phyloP scores from a whole-genome alignment of 371 early-diverging fungal species.

The Saksenaea oblongispora region DNA sequence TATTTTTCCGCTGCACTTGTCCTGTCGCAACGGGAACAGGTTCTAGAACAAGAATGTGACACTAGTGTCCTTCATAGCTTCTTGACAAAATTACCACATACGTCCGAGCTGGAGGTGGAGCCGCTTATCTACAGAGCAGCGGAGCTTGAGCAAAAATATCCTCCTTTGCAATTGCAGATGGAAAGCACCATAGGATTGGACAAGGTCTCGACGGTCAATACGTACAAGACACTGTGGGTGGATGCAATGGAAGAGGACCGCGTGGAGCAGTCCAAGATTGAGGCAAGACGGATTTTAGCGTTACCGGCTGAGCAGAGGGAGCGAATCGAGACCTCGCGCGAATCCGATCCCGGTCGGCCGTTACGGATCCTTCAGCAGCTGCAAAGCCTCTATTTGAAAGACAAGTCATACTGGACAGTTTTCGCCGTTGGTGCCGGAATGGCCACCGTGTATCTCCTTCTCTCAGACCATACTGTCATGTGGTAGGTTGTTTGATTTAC shows the following conservation, averaged over 20 bases:
- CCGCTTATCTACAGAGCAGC: conserved; percentile 37
- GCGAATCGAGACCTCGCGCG: not conserved
- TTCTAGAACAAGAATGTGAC: conserved; percentile 54
- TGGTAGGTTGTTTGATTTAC: conserved; percentile 22
- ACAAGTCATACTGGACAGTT: conserved; percentile 25
- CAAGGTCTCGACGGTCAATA: conserved; percentile 30
- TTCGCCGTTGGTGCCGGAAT: conserved; percentile 43
- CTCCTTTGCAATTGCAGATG: conserved; percentile 44
- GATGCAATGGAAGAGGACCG: not conserved
- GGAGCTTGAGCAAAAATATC: conserved; percentile 40
- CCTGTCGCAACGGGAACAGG: conserved; percentile 42
- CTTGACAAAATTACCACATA: conserved; percentile 56
- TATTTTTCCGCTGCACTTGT: conserved; percentile 75
- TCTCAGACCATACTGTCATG: conserved; percentile 33
- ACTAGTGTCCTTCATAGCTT: conserved; percentile 56
- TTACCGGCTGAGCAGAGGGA: conserved; percentile 6
- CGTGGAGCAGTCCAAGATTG: not conserved
- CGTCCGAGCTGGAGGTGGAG: conserved; percentile 40
- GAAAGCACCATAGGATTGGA: conserved; percentile 41
- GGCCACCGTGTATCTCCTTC: conserved; percentile 36
- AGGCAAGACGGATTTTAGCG: conserved; percentile 20
- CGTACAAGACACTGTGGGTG: conserved; percentile 24
- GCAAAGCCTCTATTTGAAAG: conserved; percentile 15
- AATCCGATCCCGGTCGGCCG: not conserved
- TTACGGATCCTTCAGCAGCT: not conserved